phyloP scores from a whole-genome alignment of 2,329 filamentous ascomycete genomes.

The Botrytis paeoniae region DNA sequence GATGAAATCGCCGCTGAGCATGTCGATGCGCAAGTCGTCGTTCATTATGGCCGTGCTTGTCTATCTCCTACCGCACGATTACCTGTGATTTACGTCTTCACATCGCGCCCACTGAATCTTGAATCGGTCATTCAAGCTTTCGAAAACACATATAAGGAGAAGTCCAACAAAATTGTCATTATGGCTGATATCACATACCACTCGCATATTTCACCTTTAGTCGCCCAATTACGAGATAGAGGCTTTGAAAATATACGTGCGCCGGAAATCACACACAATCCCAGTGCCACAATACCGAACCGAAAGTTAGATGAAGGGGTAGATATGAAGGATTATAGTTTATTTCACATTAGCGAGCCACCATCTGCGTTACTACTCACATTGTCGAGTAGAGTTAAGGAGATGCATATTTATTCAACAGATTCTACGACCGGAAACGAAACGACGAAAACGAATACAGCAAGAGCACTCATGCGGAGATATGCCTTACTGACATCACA shows the following conservation, averaged over 20 bases:
- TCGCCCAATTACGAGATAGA: slow-evolving; percentile 49
- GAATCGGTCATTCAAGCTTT: slow-evolving; percentile 58
- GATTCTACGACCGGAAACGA: slow-evolving; percentile 37
- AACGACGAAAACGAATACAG: slow-evolving; percentile 41
- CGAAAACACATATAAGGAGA: slow-evolving; percentile 59
- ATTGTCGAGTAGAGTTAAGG: slow-evolving; percentile 75
- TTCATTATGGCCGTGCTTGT: slow-evolving; percentile 92
- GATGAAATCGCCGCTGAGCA: slow-evolving; percentile 97
- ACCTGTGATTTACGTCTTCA: slow-evolving; percentile 90
- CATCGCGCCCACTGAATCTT: slow-evolving; percentile 64
- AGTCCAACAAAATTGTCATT: slow-evolving; percentile 64
- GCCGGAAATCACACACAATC: slow-evolving; percentile 73
- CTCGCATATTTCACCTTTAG: slow-evolving; percentile 64
- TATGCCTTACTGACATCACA: slow-evolving; percentile 84
- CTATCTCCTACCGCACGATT: slow-evolving; percentile 84
- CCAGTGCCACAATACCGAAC: slow-evolving; percentile 79
- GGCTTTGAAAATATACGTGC: slow-evolving; percentile 71
- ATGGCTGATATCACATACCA: slow-evolving; percentile 90
- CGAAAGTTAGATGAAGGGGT: slow-evolving; percentile 50
- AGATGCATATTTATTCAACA: slow-evolving; percentile 74
- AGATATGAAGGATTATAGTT: slow-evolving; percentile 52
- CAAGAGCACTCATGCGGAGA: slow-evolving; percentile 68
- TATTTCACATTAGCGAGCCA: slow-evolving; percentile 81
- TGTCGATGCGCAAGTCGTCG: slow-evolving; percentile 81
- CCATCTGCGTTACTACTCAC: slow-evolving; percentile 83